Evolutionary conservation across 2,329 filamentous ascomycete genomes (phyloP).

Genomic region (Pyrenophora seminiperda): DNA sequence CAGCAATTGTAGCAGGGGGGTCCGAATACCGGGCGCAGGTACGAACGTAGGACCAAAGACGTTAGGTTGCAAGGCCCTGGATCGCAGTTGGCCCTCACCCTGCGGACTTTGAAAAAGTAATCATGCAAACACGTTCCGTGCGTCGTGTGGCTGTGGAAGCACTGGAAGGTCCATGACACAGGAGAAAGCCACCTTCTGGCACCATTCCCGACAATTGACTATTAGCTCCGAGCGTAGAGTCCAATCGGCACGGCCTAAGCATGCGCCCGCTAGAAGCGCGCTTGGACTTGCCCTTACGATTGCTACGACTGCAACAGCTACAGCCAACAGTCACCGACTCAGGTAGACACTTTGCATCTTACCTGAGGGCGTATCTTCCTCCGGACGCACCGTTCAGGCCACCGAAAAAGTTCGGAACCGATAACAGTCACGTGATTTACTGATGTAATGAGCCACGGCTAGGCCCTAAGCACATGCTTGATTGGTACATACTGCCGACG

Average conservation of each 20-base stretch:
- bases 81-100: background rate
- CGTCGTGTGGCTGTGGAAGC: background rate
- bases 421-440: too few relatives aligned
- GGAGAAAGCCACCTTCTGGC: background rate
- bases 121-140: background rate
- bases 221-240: background rate
- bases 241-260: slow-evolving; percentile 7
- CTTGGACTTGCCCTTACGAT: background rate
- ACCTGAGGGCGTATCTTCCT: too few relatives aligned
- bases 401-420: too few relatives aligned
- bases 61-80: background rate
- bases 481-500: too few relatives aligned
- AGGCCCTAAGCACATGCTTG: too few relatives aligned
- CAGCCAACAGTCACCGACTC: too few relatives aligned
- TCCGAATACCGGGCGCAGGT: background rate
- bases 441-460: too few relatives aligned
- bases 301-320: too few relatives aligned
- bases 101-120: background rate
- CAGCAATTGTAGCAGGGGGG: background rate
- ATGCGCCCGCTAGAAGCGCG: slow-evolving; percentile 3
- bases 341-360: too few relatives aligned
- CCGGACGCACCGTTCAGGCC: too few relatives aligned
- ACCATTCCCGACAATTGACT: too few relatives aligned
- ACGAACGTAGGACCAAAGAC: slow-evolving; percentile 1
- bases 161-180: slow-evolving; percentile 1